A percentile compares a stretch with the other conserved stretches of the same genome.
Conservation (phyloP, 2,329 filamentous ascomycete genomes). For the Aspergillus terreus region DNA sequence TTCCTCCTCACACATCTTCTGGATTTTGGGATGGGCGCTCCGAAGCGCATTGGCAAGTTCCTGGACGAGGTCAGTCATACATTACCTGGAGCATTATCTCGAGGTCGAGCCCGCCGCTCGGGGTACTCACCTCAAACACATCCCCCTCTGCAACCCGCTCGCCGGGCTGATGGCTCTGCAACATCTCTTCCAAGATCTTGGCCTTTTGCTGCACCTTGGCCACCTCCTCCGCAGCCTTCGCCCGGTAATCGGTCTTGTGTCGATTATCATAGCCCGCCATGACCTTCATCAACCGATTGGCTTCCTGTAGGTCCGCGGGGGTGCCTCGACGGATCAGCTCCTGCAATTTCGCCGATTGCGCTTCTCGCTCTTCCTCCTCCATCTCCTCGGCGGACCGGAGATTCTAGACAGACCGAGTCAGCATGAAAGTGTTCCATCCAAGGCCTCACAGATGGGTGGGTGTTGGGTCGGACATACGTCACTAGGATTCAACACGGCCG, state of each 20-base stretch:
- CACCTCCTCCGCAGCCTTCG: slow-evolving; percentile 95
- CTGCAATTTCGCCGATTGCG: slow-evolving; percentile 96
- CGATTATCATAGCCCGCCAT: slow-evolving; percentile 97
- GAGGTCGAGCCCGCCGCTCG: neutral
- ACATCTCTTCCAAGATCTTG: slow-evolving; percentile 82
- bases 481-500: slow-evolving; percentile 91
- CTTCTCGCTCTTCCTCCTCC: slow-evolving; percentile 93
- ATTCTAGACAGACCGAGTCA: slow-evolving; percentile 57
- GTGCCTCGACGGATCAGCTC: slow-evolving; percentile 90
- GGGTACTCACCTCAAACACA: slow-evolving; percentile 57
- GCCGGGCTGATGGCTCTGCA: slow-evolving; percentile 77
- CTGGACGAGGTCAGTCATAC: slow-evolving; percentile 33
- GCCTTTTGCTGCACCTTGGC: slow-evolving; percentile 95
- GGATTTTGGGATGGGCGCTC: slow-evolving; percentile 96
- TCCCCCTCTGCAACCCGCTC: slow-evolving; percentile 71
- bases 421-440: neutral
- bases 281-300: slow-evolving; percentile 96
- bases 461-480: slow-evolving; percentile 63
- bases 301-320: slow-evolving; percentile 91
- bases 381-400: slow-evolving; percentile 96
- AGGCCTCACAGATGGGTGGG: neutral
- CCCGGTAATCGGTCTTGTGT: slow-evolving; percentile 94
- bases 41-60: slow-evolving; percentile 85
- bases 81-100: neutral
- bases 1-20: slow-evolving; percentile 99